phyloP scores from a whole-genome alignment of 2,329 filamentous ascomycete species.

The Colletotrichum costaricense region DNA sequence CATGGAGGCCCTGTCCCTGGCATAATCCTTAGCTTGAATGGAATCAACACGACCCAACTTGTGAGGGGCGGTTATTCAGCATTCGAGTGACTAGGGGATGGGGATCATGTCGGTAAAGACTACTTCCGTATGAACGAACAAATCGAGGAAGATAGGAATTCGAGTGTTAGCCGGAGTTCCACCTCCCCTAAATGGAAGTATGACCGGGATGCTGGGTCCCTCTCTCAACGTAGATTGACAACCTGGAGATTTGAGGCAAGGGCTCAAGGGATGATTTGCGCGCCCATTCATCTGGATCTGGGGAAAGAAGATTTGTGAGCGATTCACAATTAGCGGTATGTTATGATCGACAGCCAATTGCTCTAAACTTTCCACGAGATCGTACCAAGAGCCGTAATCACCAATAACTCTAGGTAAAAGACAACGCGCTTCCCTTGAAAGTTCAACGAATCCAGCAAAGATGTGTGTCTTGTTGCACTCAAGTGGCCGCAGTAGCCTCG shows the following conservation, averaged over 20 bases:
- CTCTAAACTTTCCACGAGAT: not conserved
- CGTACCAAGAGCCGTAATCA: not conserved
- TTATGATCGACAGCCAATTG: not conserved
- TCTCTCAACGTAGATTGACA: not conserved
- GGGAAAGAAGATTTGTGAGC: constrained; percentile 2
- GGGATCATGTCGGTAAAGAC: constrained; percentile 2
- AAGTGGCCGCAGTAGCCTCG: not conserved
- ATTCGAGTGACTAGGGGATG: constrained; percentile 9
- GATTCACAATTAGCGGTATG: not conserved
- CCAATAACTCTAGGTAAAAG: not conserved
- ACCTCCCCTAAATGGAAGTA: constrained; percentile 1
- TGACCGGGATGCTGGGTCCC: not conserved
- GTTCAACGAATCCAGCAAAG: not conserved
- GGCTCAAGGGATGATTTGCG: constrained; percentile 1
- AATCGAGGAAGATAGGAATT: not conserved
- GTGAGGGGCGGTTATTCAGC: not conserved
- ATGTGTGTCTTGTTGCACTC: not conserved
- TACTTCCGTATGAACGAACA: constrained; percentile 7
- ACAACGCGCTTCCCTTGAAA: not conserved
- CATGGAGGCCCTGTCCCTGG: constrained; percentile 21
- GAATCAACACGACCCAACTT: not conserved
- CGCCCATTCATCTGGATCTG: constrained; percentile 9
- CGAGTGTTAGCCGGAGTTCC: not conserved
- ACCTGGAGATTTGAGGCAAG: not conserved
- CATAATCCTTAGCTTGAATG: not conserved